phyloP scores from a whole-genome alignment of 176 grass and related monocot genomes.

The Bromus sterilis region DNA sequence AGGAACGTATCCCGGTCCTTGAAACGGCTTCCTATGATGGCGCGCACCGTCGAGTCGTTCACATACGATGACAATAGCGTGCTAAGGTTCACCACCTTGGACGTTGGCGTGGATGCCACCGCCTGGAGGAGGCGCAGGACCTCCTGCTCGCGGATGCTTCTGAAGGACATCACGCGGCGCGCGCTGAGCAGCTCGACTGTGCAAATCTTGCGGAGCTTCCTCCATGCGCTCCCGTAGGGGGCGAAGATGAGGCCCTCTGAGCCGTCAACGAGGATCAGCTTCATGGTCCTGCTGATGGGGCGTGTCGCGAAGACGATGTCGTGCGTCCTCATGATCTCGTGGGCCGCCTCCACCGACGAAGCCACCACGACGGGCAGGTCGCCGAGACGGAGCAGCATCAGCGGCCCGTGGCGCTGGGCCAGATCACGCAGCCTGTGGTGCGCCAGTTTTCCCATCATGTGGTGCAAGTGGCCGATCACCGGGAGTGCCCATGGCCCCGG shows the following conservation, averaged over 20 bases:
- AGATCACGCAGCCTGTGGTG: conserved; percentile 27
- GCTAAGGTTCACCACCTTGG: conserved; percentile 22
- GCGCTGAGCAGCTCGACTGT: conserved; percentile 18
- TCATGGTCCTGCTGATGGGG: background rate
- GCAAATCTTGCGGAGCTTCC: conserved; percentile 14
- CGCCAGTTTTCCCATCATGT: conserved; percentile 18
- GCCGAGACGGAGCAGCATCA: conserved; percentile 30
- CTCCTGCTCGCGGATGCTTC: conserved; percentile 15
- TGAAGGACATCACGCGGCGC: conserved; percentile 14
- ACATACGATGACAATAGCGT: background rate
- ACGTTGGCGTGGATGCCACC: background rate
- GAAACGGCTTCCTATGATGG: conserved; percentile 24
- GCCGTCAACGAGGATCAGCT: background rate
- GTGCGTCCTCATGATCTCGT: background rate
- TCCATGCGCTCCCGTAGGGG: conserved; percentile 6
- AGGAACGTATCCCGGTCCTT: conserved; percentile 15
- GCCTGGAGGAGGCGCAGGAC: background rate
- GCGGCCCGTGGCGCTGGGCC: too few species aligned
- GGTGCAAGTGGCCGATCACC: conserved; percentile 34
- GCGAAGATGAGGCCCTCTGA: conserved; percentile 11
- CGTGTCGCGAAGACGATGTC: conserved; percentile 24
- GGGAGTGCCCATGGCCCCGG: conserved; percentile 29
- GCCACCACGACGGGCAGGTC: conserved; percentile 10
- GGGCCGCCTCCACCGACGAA: conserved; percentile 21
- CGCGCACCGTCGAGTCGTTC: conserved; percentile 5